Evolutionary conservation across 2,329 filamentous ascomycete species (phyloP).

Genomic region (Xylariaceae sp.): DNA sequence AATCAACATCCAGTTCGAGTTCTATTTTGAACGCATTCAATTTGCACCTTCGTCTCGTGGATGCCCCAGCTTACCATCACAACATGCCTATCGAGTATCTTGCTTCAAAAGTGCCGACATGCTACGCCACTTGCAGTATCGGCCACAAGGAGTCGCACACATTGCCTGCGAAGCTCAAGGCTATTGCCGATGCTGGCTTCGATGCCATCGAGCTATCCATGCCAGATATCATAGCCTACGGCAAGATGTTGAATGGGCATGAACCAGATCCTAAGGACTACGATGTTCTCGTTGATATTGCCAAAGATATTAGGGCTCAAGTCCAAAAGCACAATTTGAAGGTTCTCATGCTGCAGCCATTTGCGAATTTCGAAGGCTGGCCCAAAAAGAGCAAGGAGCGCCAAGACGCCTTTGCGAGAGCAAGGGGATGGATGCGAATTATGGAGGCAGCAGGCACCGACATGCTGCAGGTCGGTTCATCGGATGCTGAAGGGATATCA

Average conservation of each 20-base stretch:
- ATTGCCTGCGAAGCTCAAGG: slow-evolving; percentile 58
- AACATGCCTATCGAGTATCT: slow-evolving; percentile 28
- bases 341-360: slow-evolving; percentile 73
- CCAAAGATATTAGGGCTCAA: slow-evolving; percentile 51
- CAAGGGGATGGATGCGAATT: slow-evolving; percentile 65
- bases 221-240: slow-evolving; percentile 67
- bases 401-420: slow-evolving; percentile 60
- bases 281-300: slow-evolving; percentile 53
- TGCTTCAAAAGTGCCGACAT: slow-evolving; percentile 25
- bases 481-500: slow-evolving; percentile 59
- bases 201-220: slow-evolving; percentile 67
- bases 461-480: slow-evolving; percentile 66
- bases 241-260: slow-evolving; percentile 44
- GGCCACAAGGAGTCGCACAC: slow-evolving; percentile 40
- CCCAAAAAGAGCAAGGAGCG: slow-evolving; percentile 54
- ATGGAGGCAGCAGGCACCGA: slow-evolving; percentile 70
- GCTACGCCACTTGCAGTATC: slow-evolving; percentile 33
- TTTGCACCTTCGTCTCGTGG: too few relatives aligned
- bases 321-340: slow-evolving; percentile 53
- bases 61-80: neutral
- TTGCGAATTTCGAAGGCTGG: slow-evolving; percentile 78
- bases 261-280: slow-evolving; percentile 59
- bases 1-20: too few relatives aligned
- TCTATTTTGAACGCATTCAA: too few relatives aligned
- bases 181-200: slow-evolving; percentile 65